Evolutionary conservation across 768 basidiomycete species (phyloP).

Genomic region (Mycena albidolilacea): DNA sequence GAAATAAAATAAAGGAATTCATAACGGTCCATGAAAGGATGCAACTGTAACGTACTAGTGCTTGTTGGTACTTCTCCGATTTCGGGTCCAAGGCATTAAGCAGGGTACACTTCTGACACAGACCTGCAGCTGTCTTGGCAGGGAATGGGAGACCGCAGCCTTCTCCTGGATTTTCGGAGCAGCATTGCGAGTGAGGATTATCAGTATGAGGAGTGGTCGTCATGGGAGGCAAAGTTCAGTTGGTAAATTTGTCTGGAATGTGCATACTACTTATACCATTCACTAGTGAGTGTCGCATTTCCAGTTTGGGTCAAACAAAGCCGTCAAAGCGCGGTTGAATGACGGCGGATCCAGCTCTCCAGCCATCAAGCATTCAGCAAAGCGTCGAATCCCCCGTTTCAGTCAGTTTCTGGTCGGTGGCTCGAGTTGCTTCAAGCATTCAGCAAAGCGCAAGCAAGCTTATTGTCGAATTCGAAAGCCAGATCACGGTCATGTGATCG

Average conservation of each 20-base stretch:
- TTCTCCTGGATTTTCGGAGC: conserved; percentile 10
- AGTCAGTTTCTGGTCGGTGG: neutral
- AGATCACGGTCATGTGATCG: neutral
- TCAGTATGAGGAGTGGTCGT: neutral
- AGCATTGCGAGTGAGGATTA: neutral
- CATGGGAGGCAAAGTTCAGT: neutral
- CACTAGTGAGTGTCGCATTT: neutral
- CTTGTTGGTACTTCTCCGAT: neutral
- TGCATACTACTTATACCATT: neutral
- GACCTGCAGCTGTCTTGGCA: conserved; percentile 10
- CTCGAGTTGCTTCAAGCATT: neutral
- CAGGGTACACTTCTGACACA: conserved; percentile 12
- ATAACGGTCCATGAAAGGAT: no score
- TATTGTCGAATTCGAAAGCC: neutral
- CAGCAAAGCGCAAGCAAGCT: no score
- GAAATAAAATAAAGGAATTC: neutral
- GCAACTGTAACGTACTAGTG: neutral
- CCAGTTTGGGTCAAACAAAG: neutral
- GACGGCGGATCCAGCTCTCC: neutral
- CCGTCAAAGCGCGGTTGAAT: neutral
- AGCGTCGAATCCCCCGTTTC: neutral
- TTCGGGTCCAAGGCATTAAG: conserved; percentile 19
- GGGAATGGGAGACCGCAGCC: conserved; percentile 14
- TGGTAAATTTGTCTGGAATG: neutral
- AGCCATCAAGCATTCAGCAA: neutral